phyloP scores from a whole-genome alignment of 2,329 filamentous ascomycete species.

The Penicillium sp. region DNA sequence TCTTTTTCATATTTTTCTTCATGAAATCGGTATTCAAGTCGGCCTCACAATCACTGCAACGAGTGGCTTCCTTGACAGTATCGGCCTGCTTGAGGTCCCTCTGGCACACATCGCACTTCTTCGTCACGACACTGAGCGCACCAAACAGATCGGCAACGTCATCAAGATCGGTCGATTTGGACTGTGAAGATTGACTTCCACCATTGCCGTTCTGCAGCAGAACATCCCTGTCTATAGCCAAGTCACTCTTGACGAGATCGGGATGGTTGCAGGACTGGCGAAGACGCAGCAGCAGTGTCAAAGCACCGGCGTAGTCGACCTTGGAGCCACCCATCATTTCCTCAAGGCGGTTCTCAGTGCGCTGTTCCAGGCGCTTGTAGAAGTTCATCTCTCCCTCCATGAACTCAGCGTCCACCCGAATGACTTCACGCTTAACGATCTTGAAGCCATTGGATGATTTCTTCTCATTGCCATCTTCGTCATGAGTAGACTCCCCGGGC shows the following conservation, averaged over 20 bases:
- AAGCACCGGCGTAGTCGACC: slow-evolving; percentile 88
- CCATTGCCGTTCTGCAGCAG: slow-evolving; percentile 63
- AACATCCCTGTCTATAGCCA: slow-evolving; percentile 85
- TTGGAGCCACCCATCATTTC: slow-evolving; percentile 81
- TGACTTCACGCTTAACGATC: slow-evolving; percentile 86
- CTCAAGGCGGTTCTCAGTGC: slow-evolving; percentile 83
- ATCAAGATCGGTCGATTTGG: slow-evolving; percentile 68
- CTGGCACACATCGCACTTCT: slow-evolving; percentile 83
- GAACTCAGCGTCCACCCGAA: slow-evolving; percentile 76
- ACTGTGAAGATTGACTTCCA: slow-evolving; percentile 52
- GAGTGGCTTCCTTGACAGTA: slow-evolving; percentile 53
- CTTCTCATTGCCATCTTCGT: slow-evolving; percentile 52
- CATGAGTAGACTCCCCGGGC: slow-evolving; percentile 60
- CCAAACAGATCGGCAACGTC: slow-evolving; percentile 84
- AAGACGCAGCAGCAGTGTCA: slow-evolving; percentile 86
- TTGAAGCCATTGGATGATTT: slow-evolving; percentile 70
- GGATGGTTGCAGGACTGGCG: slow-evolving; percentile 96
- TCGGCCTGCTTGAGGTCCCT: slow-evolving; percentile 63
- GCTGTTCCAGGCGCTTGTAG: slow-evolving; percentile 78
- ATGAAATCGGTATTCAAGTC: slow-evolving; percentile 66
- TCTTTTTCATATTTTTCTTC: slow-evolving; percentile 39
- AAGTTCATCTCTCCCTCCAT: slow-evolving; percentile 79
- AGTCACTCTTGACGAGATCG: slow-evolving; percentile 78
- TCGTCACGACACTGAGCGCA: slow-evolving; percentile 74
- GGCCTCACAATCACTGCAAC: slow-evolving; percentile 73